phyloP scores from a whole-genome alignment of 495 filamentous ascomycete species.

The Aspergillus steynii region DNA sequence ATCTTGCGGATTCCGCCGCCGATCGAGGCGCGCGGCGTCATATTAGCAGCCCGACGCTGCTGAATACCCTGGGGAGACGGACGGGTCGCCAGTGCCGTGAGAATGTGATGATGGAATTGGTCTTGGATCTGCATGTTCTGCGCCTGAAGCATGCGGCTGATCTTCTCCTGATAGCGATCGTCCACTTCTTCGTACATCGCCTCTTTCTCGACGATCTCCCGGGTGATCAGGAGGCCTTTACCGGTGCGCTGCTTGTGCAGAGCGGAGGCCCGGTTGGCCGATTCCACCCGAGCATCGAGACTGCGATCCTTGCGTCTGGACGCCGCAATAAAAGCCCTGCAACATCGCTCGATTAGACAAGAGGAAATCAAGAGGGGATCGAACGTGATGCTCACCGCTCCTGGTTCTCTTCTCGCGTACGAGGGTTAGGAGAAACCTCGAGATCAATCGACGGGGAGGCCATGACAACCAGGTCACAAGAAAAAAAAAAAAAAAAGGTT shows the following conservation, averaged over 20 bases:
- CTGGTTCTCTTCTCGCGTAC: conserved; percentile 78
- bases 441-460: conserved; percentile 33
- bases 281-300: conserved; percentile 86
- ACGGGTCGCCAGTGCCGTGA: conserved; percentile 32
- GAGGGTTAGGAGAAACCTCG: conserved; percentile 39
- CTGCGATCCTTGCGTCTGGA: conserved; percentile 89
- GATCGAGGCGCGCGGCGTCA: conserved; percentile 29
- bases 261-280: conserved; percentile 81
- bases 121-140: conserved; percentile 46
- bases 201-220: conserved; percentile 86
- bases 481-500: background rate
- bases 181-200: conserved; percentile 99
- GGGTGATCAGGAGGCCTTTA: conserved; percentile 76
- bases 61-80: conserved; percentile 17
- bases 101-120: conserved; percentile 42
- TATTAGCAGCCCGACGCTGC: conserved; percentile 24
- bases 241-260: conserved; percentile 91
- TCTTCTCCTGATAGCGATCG: conserved; percentile 55
- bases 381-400: conserved; percentile 60
- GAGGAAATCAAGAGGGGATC: conserved; percentile 1
- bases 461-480: conserved; percentile 11
- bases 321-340: conserved; percentile 88
- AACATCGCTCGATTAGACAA: conserved; percentile 3
- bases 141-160: conserved; percentile 43
- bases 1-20: conserved; percentile 39